These are phyloP conservation scores for Sporodiniella umbellata DNA, from an alignment of 371 early-diverging fungal genomes.

Conservation along the genomic window DNA sequence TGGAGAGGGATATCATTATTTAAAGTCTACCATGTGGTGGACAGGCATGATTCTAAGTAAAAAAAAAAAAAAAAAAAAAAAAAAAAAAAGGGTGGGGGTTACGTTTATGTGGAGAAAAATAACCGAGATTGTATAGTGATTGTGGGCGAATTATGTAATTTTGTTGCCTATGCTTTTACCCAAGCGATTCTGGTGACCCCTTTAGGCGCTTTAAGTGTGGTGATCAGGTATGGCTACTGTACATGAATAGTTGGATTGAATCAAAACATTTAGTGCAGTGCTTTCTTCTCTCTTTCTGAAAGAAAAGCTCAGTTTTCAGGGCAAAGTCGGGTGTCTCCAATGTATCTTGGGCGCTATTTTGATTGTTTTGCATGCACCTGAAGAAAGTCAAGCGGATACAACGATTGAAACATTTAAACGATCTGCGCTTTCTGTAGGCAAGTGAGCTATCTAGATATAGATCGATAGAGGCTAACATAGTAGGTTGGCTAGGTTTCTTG, in stretches of 20 bases:
- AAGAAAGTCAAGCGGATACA: conserved; percentile 69
- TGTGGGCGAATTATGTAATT: conserved; percentile 90
- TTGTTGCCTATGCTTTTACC: conserved; percentile 93
- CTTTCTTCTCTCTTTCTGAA: conserved; percentile 88
- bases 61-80: conserved; percentile 7
- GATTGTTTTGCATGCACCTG: conserved; percentile 92
- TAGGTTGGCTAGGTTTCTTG: conserved; percentile 62
- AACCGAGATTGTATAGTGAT: conserved; percentile 43
- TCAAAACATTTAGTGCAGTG: conserved; percentile 61
- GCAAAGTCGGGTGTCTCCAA: conserved; percentile 88
- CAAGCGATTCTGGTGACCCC: conserved; percentile 95
- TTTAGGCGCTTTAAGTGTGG: conserved; percentile 90
- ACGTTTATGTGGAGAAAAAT: too few species aligned
- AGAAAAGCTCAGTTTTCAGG: conserved; percentile 79
- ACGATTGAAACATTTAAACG: conserved; percentile 79
- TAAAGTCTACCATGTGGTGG: conserved; percentile 92
- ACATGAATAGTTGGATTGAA: neutral
- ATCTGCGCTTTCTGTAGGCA: conserved; percentile 73
- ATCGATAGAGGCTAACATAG: neutral
- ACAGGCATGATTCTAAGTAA: conserved; percentile 82
- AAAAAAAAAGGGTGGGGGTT: neutral
- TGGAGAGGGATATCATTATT: conserved; percentile 81
- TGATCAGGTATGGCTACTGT: conserved; percentile 28
- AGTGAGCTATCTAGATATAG: neutral
- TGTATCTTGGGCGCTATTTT: conserved; percentile 89